Percentiles rank a stretch among this genome's conserved stretches.
These are phyloP conservation scores for Pleurotus salmoneostramineus DNA, from an alignment of 768 basidiomycete species.

Conservation along the genomic window DNA sequence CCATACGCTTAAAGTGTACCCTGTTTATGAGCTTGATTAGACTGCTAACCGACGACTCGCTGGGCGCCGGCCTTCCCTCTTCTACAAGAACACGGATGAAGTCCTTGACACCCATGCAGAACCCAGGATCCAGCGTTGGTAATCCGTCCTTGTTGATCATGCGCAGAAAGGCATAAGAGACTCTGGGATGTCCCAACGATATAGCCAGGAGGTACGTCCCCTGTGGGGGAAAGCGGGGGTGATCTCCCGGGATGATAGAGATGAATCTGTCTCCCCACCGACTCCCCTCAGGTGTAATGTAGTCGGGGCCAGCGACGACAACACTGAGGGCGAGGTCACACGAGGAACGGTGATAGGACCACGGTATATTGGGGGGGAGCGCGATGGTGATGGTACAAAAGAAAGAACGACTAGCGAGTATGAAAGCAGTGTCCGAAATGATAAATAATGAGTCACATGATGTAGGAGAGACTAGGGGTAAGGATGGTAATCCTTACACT, in stretches of 20 bases:
- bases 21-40: not conserved
- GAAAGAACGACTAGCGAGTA: too few species aligned
- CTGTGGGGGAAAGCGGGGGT: not conserved
- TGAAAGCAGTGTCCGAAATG: too few species aligned
- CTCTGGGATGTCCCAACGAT: not conserved
- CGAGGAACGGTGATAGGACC: too few species aligned
- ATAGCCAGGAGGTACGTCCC: not conserved
- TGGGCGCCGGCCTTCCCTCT: not conserved
- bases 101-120: not conserved
- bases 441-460: too few species aligned
- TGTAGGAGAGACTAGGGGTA: too few species aligned
- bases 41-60: not conserved
- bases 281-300: too few species aligned
- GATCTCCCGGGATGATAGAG: not conserved
- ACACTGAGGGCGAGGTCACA: too few species aligned
- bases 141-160: not conserved
- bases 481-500: too few species aligned
- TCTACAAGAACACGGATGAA: not conserved
- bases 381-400: too few species aligned
- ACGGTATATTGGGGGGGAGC: too few species aligned
- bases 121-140: not conserved
- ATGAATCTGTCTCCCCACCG: not conserved
- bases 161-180: not conserved
- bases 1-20: too few species aligned
- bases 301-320: too few species aligned